Percentiles rank a stretch among this genome's conserved stretches.
Evolutionary conservation across 2,329 filamentous ascomycete genomes (phyloP).

Genomic region (Cephalotrichum gorgonifer): DNA sequence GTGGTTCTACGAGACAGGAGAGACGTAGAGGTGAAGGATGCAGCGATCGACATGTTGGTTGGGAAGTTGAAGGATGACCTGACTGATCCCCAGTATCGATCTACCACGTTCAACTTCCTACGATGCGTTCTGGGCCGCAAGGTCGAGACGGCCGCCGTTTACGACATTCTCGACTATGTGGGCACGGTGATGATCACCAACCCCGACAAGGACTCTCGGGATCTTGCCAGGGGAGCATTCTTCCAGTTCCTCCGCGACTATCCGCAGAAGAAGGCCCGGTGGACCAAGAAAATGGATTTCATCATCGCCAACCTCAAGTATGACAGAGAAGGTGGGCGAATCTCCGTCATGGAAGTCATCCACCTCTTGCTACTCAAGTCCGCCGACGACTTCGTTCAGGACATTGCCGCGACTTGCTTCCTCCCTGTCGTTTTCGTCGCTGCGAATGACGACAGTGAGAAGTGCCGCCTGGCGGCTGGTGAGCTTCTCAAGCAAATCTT

Average conservation of each 20-base stretch:
- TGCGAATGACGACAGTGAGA: conserved; percentile 77
- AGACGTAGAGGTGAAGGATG: conserved; percentile 67
- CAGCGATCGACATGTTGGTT: conserved; percentile 72
- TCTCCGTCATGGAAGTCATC: conserved; percentile 88
- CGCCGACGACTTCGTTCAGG: conserved; percentile 69
- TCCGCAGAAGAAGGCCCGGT: conserved; percentile 80
- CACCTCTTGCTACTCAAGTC: conserved; percentile 81
- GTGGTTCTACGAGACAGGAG: conserved; percentile 74
- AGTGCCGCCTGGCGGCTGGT: conserved; percentile 74
- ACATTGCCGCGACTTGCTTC: conserved; percentile 73
- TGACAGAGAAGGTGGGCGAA: conserved; percentile 73
- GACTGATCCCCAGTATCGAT: conserved; percentile 84
- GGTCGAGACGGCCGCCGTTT: conserved; percentile 76
- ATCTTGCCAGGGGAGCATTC: conserved; percentile 80
- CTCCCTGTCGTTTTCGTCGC: conserved; percentile 76
- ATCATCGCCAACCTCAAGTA: conserved; percentile 87
- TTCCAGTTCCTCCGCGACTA: conserved; percentile 93
- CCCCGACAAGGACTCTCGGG: conserved; percentile 77
- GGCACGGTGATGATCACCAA: conserved; percentile 94
- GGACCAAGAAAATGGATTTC: conserved; percentile 82
- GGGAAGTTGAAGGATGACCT: conserved; percentile 77
- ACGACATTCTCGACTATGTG: conserved; percentile 83
- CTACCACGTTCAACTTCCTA: conserved; percentile 90
- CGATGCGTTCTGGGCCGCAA: conserved; percentile 78
- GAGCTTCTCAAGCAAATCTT: conserved; percentile 75